phyloP scores from a whole-genome alignment of 129 eudicot genomes.

The Artemisia tridentata region DNA sequence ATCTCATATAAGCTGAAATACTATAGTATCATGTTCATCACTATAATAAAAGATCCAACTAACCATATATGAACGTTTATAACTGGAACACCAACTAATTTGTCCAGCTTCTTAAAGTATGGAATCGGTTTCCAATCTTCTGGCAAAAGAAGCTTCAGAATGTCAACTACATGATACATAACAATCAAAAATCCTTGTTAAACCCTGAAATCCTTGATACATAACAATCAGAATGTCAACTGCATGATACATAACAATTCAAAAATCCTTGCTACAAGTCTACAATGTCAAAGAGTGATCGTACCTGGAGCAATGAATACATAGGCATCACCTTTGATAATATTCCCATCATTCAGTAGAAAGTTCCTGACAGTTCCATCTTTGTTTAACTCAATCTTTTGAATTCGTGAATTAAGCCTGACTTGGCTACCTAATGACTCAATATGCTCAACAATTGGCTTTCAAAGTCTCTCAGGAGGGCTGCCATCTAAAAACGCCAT shows the following conservation, averaged over 20 bases:
- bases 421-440: slow-evolving; percentile 85
- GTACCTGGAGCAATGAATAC: slow-evolving; percentile 85
- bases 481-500: slow-evolving; percentile 99
- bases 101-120: slow-evolving; percentile 82
- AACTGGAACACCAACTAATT: slow-evolving; percentile 96
- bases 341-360: slow-evolving; percentile 57
- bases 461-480: slow-evolving; percentile 97
- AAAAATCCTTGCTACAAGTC: slow-evolving; percentile 18
- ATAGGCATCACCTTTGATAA: slow-evolving; percentile 76
- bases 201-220: too few species aligned
- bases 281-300: slow-evolving; percentile 1
- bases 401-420: slow-evolving; percentile 70
- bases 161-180: too few species aligned
- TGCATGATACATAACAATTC: slow-evolving; percentile 37
- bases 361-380: slow-evolving; percentile 69
- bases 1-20: neutral
- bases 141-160: slow-evolving; percentile 88
- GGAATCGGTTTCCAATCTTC: slow-evolving; percentile 82
- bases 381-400: slow-evolving; percentile 68
- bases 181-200: too few species aligned
- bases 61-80: slow-evolving; percentile 98
- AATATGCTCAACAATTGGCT: slow-evolving; percentile 80
- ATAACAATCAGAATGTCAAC: too few species aligned
- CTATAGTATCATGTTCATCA: slow-evolving; percentile 8
- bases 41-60: slow-evolving; percentile 29